phyloP scores from a whole-genome alignment of 768 basidiomycete genomes.

The Flagelloscypha sp. region DNA sequence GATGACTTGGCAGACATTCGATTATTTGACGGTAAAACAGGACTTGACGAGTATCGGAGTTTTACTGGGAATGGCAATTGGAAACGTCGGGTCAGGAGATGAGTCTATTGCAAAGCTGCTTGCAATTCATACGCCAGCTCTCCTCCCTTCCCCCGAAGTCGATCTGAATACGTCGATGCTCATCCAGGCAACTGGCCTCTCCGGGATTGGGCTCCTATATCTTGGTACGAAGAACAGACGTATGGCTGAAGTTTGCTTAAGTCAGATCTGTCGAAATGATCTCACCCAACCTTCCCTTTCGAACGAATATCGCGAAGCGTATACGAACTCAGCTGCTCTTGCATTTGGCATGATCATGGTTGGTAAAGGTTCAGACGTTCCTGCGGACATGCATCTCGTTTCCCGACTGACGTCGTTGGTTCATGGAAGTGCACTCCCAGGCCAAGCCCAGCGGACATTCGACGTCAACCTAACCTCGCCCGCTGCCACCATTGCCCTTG shows the following conservation, averaged over 20 bases:
- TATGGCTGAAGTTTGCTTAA: slow-evolving; percentile 89
- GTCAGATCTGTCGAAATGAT: slow-evolving; percentile 72
- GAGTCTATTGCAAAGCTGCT: slow-evolving; percentile 84
- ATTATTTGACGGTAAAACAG: slow-evolving; percentile 92
- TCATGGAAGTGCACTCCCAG: slow-evolving; percentile 43
- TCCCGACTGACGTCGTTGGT: slow-evolving; percentile 65
- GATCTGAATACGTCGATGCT: slow-evolving; percentile 87
- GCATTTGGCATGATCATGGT: slow-evolving; percentile 97
- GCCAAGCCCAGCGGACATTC: slow-evolving; percentile 40
- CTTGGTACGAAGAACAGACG: slow-evolving; percentile 80
- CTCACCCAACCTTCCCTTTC: slow-evolving; percentile 76
- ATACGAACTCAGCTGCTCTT: slow-evolving; percentile 80
- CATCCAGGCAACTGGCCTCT: slow-evolving; percentile 82
- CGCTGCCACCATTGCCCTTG: slow-evolving; percentile 83
- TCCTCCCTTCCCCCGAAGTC: slow-evolving; percentile 79
- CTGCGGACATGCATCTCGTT: slow-evolving; percentile 67
- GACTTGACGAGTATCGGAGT: slow-evolving; percentile 92
- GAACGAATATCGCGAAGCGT: slow-evolving; percentile 86
- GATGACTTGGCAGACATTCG: slow-evolving; percentile 92
- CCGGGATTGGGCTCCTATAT: slow-evolving; percentile 85
- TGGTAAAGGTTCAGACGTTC: slow-evolving; percentile 70
- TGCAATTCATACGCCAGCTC: slow-evolving; percentile 87
- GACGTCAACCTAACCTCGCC: slow-evolving; percentile 90
- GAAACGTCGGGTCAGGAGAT: slow-evolving; percentile 80
- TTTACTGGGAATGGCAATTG: slow-evolving; percentile 87